Evolutionary conservation across 352 stramenopile species (phyloP), one percentile per base, ranked within the genome.

Genomic region (Globisporangium takayamanum): DNA sequence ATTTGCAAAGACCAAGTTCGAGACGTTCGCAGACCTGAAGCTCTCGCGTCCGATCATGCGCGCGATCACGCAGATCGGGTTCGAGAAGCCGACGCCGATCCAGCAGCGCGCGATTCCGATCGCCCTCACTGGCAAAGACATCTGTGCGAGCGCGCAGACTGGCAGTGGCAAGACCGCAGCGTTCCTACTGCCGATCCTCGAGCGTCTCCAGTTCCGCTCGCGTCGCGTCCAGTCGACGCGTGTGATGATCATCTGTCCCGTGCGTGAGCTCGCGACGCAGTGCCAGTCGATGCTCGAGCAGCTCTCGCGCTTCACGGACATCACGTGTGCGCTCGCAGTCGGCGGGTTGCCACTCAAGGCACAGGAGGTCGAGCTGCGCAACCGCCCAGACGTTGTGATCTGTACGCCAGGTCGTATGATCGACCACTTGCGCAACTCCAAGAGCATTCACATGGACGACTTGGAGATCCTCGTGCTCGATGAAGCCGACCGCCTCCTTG

Each of bases 131-230:
- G 96, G 96, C 41, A 94, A 97, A 55, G 97, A 99, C 78, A 97
- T 99, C 63, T 99, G 96, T 68, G 98, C 96, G 15, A 97, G 88
- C 55, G 96, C 96, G 1, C 89, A 98, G 62, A 99, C 96, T 5
- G 97, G 97, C 62, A 97, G 78, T 78, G 97, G 97, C 69, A 99
- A 99, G 72, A 99, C 97, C 12, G 97, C 97, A 5, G 97, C 97
- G 7, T 99, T 99, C 73, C 64, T 99, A 60, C 70, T 99, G 10
- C 97, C 97, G 20, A 96, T 99, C 44, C 73, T 99, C 37, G 97
- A 99, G 72, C 84, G 96, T 60, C 81, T 99, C 22, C 78, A 99
- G 53, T 98, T 98, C 66, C 87, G 94, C 25, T 91, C 84, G 53
- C 79, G 83, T 53, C 74, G 75, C 48, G 73, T 94, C 50, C 77